A percentile compares a stretch with the other conserved stretches of the same genome.
Evolutionary conservation across 78 protist genomes (phyloP).

Genomic region (Dictyostelium citrinum): DNA sequence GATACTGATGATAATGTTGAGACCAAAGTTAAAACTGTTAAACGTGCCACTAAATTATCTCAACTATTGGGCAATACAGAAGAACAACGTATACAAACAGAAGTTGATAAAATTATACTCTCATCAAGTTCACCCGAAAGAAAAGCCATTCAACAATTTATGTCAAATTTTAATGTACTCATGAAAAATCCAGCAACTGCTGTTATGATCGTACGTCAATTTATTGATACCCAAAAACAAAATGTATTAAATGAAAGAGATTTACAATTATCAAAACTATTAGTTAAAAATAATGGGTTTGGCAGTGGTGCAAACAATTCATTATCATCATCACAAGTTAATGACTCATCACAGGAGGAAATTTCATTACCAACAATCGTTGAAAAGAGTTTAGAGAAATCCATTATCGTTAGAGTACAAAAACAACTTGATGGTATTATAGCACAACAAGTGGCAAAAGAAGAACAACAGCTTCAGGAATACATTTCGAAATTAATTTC

Average conservation of each 20-base stretch:
- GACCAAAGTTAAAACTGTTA: background rate
- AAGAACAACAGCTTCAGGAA: slow-evolving; percentile 31
- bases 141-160: slow-evolving; percentile 51
- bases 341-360: background rate
- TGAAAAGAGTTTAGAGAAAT: slow-evolving; percentile 41
- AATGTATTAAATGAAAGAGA: slow-evolving; percentile 26
- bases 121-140: slow-evolving; percentile 21
- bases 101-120: slow-evolving; percentile 55
- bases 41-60: slow-evolving; percentile 47
- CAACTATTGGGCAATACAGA: slow-evolving; percentile 59
- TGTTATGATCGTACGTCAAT: slow-evolving; percentile 20
- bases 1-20: background rate
- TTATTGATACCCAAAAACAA: slow-evolving; percentile 47
- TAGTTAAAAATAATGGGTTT: background rate
- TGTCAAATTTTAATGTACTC: slow-evolving; percentile 35
- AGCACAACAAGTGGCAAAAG: slow-evolving; percentile 32
- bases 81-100: slow-evolving; percentile 61
- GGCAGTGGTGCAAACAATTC: background rate
- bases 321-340: background rate
- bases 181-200: slow-evolving; percentile 22
- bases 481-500: background rate
- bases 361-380: slow-evolving; percentile 22
- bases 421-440: slow-evolving; percentile 1
- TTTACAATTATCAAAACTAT: slow-evolving; percentile 1
- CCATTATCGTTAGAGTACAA: slow-evolving; percentile 30